Evolutionary conservation across 306 rosid species (phyloP), one percentile per base, ranked within the genome.

Genomic region (Crotalaria pallida): DNA sequence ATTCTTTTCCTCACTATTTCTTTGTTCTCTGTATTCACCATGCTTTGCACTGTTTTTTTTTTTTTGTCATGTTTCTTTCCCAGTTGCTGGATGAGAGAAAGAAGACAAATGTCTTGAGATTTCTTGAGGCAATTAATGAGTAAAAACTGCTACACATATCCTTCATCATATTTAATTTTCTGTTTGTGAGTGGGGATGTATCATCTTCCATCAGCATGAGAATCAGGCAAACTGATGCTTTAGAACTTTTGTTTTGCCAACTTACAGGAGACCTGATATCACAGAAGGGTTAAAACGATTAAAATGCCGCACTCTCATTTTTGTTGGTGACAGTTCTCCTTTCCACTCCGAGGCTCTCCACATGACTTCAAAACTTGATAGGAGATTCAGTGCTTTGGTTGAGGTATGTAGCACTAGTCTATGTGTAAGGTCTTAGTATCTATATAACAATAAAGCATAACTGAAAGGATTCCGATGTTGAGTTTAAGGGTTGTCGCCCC

Each of bases 301-400:
- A 64, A 87, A 77, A 68, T 94, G 99, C n/a, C 89, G 96, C 7
- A 87, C 96, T 0, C 97, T 91, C 66, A 91, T 94, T 67, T 94
- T 94, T 65, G 96, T 94, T 3, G 99, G 99, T 53, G 99, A 94
- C 70, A 89, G 89, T 82, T 94, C 99, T 15, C 99, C 99, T 36
- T 94, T 91, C 81, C 97, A 94, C 79, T 76, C 89, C 1, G 99
- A 94, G 81, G 96, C 99, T 48, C 86, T 94, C 43, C 82, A 91
- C 79, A 94, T 94, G 97, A 83, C 92, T 56, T 84, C 96, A 10
- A 94, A 91, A 82, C 74, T 91, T 22, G 97, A 94, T 71, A 82
- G 92, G 82, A 87, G 96, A 89, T 89, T 66, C 56, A 87, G 99
- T 71, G 99, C 99, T 68, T 77, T 91, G 78, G 97, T 94, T 77